These are phyloP conservation scores for Phoma sp. DNA, from an alignment of 2,329 filamentous ascomycete genomes.

Conservation along the genomic window DNA sequence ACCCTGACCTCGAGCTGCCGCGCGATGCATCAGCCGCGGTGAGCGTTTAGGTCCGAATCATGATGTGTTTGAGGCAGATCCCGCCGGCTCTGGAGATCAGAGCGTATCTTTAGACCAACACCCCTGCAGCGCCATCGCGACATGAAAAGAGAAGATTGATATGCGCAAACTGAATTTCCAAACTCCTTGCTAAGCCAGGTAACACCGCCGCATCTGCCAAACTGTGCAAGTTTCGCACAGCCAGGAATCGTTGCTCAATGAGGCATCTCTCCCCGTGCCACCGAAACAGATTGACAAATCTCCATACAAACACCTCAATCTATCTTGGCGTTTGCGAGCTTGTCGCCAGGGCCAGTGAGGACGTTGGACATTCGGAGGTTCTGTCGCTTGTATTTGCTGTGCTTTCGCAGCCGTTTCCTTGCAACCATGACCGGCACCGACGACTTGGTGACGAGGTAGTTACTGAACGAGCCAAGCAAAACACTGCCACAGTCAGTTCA, in stretches of 20 bases:
- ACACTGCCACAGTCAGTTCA: constrained; percentile 64
- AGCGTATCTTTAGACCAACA: constrained; percentile 10
- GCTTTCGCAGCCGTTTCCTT: constrained; percentile 84
- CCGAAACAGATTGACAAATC: constrained; percentile 45
- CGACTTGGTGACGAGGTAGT: constrained; percentile 96
- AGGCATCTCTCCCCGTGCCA: constrained; percentile 13
- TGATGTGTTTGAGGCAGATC: constrained; percentile 15
- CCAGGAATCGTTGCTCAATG: constrained; percentile 21
- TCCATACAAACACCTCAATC: constrained; percentile 58
- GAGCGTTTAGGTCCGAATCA: constrained; percentile 13
- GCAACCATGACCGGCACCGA: constrained; percentile 98
- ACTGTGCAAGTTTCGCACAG: constrained; percentile 44
- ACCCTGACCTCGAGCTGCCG: constrained; percentile 1
- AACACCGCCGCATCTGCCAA: constrained; percentile 30
- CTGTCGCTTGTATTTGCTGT: constrained; percentile 78
- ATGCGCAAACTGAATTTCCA: constrained; percentile 9
- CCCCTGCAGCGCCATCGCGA: not conserved
- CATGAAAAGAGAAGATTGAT: constrained; percentile 10
- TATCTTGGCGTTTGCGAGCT: constrained; percentile 75
- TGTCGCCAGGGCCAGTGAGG: constrained; percentile 71
- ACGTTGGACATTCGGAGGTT: constrained; percentile 81
- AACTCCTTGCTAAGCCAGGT: constrained; percentile 26
- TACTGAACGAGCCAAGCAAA: constrained; percentile 93
- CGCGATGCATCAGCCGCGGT: constrained; percentile 6
- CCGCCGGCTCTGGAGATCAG: constrained; percentile 8